These are phyloP conservation scores for Russula virescens DNA, from an alignment of 768 basidiomycete genomes.

Conservation along the genomic window DNA sequence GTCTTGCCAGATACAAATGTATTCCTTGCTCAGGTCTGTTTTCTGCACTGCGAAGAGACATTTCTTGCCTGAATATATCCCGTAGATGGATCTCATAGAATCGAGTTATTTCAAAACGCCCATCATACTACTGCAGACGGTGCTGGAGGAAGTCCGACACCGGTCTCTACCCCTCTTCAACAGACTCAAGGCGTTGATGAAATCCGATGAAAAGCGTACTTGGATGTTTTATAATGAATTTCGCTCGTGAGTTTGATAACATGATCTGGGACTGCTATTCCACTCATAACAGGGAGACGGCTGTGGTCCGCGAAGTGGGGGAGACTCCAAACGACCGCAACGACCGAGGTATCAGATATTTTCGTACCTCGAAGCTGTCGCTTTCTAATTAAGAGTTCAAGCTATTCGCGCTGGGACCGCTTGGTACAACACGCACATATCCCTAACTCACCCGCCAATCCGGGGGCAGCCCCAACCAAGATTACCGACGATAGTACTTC, in stretches of 20 bases:
- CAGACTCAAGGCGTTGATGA: constrained; percentile 78
- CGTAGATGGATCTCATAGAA: constrained; percentile 90
- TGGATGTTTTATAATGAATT: constrained; percentile 89
- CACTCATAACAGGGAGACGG: constrained; percentile 57
- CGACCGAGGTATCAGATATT: constrained; percentile 64
- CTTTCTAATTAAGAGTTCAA: constrained; percentile 30
- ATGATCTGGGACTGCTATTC: background rate
- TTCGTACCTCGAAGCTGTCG: background rate
- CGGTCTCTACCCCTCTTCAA: constrained; percentile 90
- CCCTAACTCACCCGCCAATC: constrained; percentile 44
- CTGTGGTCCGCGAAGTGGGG: constrained; percentile 64
- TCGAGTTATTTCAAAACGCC: constrained; percentile 69
- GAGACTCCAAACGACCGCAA: constrained; percentile 93
- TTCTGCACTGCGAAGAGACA: background rate
- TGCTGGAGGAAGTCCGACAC: constrained; percentile 94
- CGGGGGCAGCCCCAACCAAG: constrained; percentile 43
- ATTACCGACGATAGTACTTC: constrained; percentile 62
- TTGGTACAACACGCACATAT: constrained; percentile 82
- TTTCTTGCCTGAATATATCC: background rate
- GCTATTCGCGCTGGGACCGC: constrained; percentile 83
- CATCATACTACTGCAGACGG: constrained; percentile 89
- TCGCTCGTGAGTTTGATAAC: constrained; percentile 50
- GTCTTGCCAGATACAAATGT: constrained; percentile 94
- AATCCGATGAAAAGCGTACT: constrained; percentile 77
- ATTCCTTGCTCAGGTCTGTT: constrained; percentile 76